These are phyloP conservation scores for Paraphoma chrysanthemicola DNA, from an alignment of 2,329 filamentous ascomycete genomes.

Conservation along the genomic window DNA sequence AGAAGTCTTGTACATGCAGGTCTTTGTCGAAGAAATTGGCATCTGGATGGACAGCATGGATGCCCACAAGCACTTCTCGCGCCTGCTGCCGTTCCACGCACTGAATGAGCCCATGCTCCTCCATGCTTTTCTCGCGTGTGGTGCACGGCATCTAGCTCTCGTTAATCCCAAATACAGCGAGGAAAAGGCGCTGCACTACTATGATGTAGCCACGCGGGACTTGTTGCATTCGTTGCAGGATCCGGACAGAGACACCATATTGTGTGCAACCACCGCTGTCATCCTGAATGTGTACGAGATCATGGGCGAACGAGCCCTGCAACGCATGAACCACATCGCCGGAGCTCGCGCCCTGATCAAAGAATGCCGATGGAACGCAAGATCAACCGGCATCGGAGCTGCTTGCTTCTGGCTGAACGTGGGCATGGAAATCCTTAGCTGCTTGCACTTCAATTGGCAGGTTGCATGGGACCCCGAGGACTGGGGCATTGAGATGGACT, in stretches of 20 bases:
- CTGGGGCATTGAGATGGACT: constrained; percentile 85
- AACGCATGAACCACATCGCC: constrained; percentile 88
- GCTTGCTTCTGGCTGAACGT: constrained; percentile 97
- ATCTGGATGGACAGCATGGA: constrained; percentile 96
- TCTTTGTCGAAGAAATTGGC: constrained; percentile 88
- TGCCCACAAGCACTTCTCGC: constrained; percentile 82
- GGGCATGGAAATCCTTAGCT: constrained; percentile 87
- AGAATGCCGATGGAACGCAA: constrained; percentile 87
- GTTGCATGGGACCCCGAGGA: constrained; percentile 88
- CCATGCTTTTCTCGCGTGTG: constrained; percentile 88
- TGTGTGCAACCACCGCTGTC: constrained; percentile 87
- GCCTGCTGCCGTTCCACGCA: constrained; percentile 81
- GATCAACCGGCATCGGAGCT: constrained; percentile 76
- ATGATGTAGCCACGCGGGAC: constrained; percentile 82
- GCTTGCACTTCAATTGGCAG: constrained; percentile 85
- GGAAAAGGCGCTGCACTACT: constrained; percentile 81
- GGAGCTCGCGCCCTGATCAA: constrained; percentile 85
- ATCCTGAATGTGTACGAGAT: constrained; percentile 92
- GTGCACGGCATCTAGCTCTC: constrained; percentile 79
- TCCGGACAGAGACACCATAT: constrained; percentile 79
- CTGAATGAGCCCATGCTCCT: constrained; percentile 85
- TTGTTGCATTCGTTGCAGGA: constrained; percentile 81
- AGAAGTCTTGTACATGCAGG: constrained; percentile 87
- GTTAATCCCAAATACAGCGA: constrained; percentile 74
- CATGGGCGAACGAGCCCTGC: constrained; percentile 80